Evolutionary conservation across 140 eudicot species (phyloP).

Genomic region (Senecio squalidus): DNA sequence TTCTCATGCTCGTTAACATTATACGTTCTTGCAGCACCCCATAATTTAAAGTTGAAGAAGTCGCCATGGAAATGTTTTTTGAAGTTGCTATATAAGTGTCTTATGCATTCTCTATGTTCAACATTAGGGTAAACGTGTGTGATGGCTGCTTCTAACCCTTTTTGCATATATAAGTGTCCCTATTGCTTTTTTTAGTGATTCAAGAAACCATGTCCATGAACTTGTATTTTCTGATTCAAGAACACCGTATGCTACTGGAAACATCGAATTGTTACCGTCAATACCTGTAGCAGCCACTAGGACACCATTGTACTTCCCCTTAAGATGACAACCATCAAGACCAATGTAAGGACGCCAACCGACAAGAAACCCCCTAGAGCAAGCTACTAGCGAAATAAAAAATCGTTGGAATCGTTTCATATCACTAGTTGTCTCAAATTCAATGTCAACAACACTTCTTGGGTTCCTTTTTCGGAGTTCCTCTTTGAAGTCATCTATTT

Average conservation of each 20-base stretch:
- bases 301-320: neutral
- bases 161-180: neutral
- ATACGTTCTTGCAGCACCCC: neutral
- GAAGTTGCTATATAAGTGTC: constrained; percentile 1
- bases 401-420: neutral
- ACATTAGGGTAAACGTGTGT: neutral
- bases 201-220: too few species aligned
- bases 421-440: neutral
- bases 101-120: too few species aligned
- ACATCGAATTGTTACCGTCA: neutral
- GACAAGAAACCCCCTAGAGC: neutral
- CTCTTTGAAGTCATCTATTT: too few species aligned
- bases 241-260: neutral
- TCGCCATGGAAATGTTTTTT: constrained; percentile 1
- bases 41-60: neutral
- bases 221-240: constrained; percentile 3
- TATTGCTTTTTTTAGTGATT: neutral
- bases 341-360: constrained; percentile 6
- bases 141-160: neutral
- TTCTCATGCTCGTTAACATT: neutral
- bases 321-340: too few species aligned
- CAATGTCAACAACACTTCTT: neutral
- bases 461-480: too few species aligned
- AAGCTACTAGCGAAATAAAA: neutral
- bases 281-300: neutral